Evolutionary conservation across 306 rosid genomes (phyloP).

Genomic region (Acacia confusa): DNA sequence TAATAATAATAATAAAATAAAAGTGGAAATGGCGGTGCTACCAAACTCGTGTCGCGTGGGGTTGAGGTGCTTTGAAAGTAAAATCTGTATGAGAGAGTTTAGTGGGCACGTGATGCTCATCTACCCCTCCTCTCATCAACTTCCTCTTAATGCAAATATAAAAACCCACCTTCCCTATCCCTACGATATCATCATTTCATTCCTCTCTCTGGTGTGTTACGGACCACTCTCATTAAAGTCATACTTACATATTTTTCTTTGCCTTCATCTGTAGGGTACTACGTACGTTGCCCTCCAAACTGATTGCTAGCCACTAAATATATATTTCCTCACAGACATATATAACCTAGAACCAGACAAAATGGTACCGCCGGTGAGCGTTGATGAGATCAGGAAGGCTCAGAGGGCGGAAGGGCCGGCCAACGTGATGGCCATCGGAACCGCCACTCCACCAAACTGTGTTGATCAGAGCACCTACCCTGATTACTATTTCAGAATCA

Average conservation of each 20-base stretch:
- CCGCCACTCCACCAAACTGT: conserved; percentile 52
- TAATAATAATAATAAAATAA: too few species aligned
- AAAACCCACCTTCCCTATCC: not conserved
- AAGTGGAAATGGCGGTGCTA: too few species aligned
- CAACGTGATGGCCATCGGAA: conserved; percentile 54
- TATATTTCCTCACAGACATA: not conserved
- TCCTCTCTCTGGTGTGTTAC: not conserved
- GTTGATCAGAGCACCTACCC: conserved; percentile 52
- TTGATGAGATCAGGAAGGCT: conserved; percentile 51
- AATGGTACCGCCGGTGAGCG: conserved; percentile 42
- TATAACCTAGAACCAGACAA: not conserved
- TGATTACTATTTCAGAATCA: conserved; percentile 56
- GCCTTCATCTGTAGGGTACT: not conserved
- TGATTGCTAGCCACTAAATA: not conserved
- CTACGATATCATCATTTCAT: not conserved
- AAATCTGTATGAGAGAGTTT: not conserved
- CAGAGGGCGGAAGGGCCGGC: conserved; percentile 63
- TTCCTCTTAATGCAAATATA: not conserved
- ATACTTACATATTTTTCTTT: not conserved
- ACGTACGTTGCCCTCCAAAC: not conserved
- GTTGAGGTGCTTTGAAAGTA: too few species aligned
- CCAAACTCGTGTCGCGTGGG: too few species aligned
- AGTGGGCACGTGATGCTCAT: conserved; percentile 39
- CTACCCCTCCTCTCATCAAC: conserved; percentile 1
- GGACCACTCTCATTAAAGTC: not conserved